A percentile compares a stretch with the other conserved stretches of the same genome.
These are phyloP conservation scores for Omphalotus guepiniiformis DNA, from an alignment of 768 basidiomycete species.

Conservation along the genomic window DNA sequence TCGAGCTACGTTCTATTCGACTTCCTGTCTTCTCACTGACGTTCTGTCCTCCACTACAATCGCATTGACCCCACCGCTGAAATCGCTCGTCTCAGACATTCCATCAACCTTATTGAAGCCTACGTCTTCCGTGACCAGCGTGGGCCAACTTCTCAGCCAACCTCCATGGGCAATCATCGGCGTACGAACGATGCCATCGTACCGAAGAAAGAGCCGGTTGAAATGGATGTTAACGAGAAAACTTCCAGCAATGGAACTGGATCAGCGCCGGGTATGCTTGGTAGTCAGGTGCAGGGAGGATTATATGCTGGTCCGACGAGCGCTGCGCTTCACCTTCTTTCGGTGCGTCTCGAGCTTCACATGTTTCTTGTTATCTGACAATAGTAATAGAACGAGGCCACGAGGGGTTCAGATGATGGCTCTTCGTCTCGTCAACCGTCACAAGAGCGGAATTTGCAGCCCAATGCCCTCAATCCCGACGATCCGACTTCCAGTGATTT, in stretches of 20 bases:
- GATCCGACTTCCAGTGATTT: conserved; percentile 30
- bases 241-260: conserved; percentile 22
- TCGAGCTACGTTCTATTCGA: too few relatives aligned
- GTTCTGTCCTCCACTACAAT: conserved; percentile 26
- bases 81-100: conserved; percentile 64
- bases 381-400: conserved; percentile 32
- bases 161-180: conserved; percentile 18
- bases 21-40: conserved; percentile 14
- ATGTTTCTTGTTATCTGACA: conserved; percentile 16
- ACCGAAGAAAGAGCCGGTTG: conserved; percentile 52
- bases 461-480: conserved; percentile 11
- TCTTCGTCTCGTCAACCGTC: conserved; percentile 49
- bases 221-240: conserved; percentile 41
- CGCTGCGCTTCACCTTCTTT: conserved; percentile 61
- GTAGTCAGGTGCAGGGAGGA: conserved; percentile 60
- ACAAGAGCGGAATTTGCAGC: conserved; percentile 34
- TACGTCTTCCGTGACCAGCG: conserved; percentile 48
- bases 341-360: conserved; percentile 36
- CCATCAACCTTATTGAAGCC: conserved; percentile 61
- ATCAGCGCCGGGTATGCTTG: conserved; percentile 61
- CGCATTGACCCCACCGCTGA: conserved; percentile 63
- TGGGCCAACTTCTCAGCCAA: conserved; percentile 22
- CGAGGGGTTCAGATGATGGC: conserved; percentile 47
- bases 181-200: conserved; percentile 35
- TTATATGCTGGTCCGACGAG: conserved; percentile 80